Evolutionary conservation across 352 stramenopile genomes (phyloP).

Genomic region (Phytophthora tubulina): DNA sequence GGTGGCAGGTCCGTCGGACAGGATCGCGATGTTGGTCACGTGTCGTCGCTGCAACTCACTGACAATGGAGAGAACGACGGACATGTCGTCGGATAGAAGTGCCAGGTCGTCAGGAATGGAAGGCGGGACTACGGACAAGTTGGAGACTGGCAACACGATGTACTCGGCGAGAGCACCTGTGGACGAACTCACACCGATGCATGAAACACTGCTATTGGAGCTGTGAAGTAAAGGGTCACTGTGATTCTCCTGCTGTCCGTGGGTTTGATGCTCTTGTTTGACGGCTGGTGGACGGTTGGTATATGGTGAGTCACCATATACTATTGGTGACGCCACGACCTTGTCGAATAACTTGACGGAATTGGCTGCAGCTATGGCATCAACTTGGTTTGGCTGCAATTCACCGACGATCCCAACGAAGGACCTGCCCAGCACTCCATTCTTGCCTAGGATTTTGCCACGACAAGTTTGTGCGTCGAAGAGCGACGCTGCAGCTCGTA

Average conservation of each 20-base stretch:
- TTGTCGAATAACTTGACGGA: conserved; percentile 40
- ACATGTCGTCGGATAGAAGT: conserved; percentile 51
- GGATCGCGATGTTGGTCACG: conserved; percentile 40
- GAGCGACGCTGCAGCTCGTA: conserved; percentile 44
- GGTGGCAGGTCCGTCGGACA: conserved; percentile 30
- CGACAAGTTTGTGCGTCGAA: conserved; percentile 47
- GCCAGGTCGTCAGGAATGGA: conserved; percentile 52
- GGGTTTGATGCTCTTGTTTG: conserved; percentile 2
- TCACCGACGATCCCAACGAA: conserved; percentile 53
- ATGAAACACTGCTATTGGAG: conserved; percentile 10
- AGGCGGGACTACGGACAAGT: conserved; percentile 41
- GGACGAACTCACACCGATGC: conserved; percentile 46
- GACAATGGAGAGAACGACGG: conserved; percentile 49
- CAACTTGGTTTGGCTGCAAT: conserved; percentile 20
- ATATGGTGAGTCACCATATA: conserved; percentile 12
- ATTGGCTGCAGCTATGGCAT: conserved; percentile 3
- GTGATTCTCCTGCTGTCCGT: conserved; percentile 15
- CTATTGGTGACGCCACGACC: conserved; percentile 39
- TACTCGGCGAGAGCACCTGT: conserved; percentile 51
- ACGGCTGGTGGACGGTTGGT: conserved; percentile 2
- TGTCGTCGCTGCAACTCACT: conserved; percentile 37
- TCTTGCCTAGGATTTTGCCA: conserved; percentile 44
- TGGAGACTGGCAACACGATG: conserved; percentile 51
- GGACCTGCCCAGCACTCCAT: conserved; percentile 50
- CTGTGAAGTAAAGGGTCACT: not conserved